Evolutionary conservation across 306 rosid genomes (phyloP), one percentile per base, ranked within the genome.

Genomic region (Citrullus mucosospermus): DNA sequence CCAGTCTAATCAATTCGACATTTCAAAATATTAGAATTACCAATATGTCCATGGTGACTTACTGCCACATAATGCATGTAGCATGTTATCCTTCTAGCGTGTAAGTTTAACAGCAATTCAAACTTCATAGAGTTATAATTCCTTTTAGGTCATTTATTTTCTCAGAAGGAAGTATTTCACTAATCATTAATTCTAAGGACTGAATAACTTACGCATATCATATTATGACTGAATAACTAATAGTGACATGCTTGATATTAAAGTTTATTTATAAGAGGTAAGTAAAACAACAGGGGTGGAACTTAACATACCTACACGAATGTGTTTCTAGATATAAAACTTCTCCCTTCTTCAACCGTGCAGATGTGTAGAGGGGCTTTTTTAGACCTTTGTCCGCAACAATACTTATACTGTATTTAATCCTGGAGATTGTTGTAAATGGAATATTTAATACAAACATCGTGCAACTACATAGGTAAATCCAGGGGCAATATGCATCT

Each of bases 371-470:
- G 32, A 90, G 90, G 46, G 92, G 90, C 80, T 89, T 95, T 77
- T 95, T 95, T 57, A 95, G 86, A 82, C 98, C 98, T 88, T 92
- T 95, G 85, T 95, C 98, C 79, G 98, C 98, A 80, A 95, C 98
- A 83, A 88, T 87, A 88, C 98, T 92, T 85, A 95, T 95, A 81
- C 97, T 92, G 84, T 95, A 95, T 82, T 95, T 95, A 79, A 91
- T 88, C 98, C 97, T 95, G 92, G 79, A 69, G 72, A 80, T 46
- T 57, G 79, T 75, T 48, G 69, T 81, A 81, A 9, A 51, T 76
- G 10, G 67, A 82, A 76, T 71, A 41, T 32, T 44, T 46, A 61
- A 62, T 13, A 77, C 41, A 67, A 51, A 78, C 36, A 55, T 28
- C 14, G 11, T 20, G 57, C 14, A 38, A 38, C 34, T 46, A 56